phyloP scores from a whole-genome alignment of 2,329 filamentous ascomycete species.

The Fusarium chuoi region DNA sequence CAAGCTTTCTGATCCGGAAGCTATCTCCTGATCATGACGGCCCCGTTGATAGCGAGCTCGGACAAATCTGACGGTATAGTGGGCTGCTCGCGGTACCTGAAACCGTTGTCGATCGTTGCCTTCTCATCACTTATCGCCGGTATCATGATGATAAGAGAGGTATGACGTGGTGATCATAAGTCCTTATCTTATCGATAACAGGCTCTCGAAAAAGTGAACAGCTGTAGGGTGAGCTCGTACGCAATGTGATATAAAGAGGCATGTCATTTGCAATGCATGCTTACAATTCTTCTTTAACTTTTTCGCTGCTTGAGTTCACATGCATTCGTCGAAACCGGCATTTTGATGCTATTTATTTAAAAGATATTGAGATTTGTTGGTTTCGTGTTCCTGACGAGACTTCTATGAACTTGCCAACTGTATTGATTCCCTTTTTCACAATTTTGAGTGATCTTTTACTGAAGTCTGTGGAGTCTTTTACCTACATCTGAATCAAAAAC shows the following conservation, averaged over 20 bases:
- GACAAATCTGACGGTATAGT: not conserved
- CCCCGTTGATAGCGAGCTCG: not conserved
- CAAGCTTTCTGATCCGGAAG: not conserved
- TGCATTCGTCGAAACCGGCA: fast-evolving
- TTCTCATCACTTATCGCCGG: not conserved
- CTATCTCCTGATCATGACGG: not conserved
- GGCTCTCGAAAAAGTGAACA: not conserved
- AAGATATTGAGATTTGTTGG: not conserved
- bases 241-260: not conserved
- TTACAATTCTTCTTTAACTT: fast-evolving
- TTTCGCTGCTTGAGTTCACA: fast-evolving
- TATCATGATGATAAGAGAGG: not conserved
- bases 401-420: too few relatives aligned
- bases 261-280: fast-evolving
- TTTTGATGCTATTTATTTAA: not conserved
- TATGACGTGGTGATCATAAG: not conserved
- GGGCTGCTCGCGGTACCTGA: not conserved
- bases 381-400: too few relatives aligned
- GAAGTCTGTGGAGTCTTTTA: too few relatives aligned
- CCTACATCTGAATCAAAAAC: not conserved
- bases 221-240: not conserved
- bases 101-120: slow-evolving; percentile 1
- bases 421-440: too few relatives aligned
- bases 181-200: not conserved
- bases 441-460: too few relatives aligned